These are phyloP conservation scores for Saxispiralis lemnorum DNA, from an alignment of 495 filamentous ascomycete species.

Conservation along the genomic window DNA sequence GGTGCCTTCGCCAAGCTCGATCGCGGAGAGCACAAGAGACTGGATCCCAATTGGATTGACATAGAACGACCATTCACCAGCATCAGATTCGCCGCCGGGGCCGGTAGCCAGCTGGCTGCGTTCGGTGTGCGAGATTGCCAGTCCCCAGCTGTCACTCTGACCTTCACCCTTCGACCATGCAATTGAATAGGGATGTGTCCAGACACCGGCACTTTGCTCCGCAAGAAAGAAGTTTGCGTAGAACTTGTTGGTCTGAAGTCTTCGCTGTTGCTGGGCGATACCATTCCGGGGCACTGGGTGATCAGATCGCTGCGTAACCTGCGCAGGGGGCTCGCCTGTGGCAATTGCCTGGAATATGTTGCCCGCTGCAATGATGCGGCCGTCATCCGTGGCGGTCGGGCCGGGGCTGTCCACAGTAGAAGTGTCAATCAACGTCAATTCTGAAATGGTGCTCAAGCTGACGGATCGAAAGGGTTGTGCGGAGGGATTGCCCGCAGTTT, in stretches of 20 bases:
- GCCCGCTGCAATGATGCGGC: slow-evolving; percentile 9
- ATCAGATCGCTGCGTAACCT: slow-evolving; percentile 19
- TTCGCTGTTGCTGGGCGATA: slow-evolving; percentile 28
- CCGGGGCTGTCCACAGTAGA: slow-evolving; percentile 16
- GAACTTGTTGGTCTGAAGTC: slow-evolving; percentile 77
- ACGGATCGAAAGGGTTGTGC: slow-evolving; percentile 7
- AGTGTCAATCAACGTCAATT: slow-evolving; percentile 10
- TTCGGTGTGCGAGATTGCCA: slow-evolving; percentile 59
- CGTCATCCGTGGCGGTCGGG: slow-evolving; percentile 10
- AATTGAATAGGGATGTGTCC: slow-evolving; percentile 74
- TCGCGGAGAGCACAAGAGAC: slow-evolving; percentile 59
- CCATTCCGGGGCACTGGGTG: slow-evolving; percentile 21
- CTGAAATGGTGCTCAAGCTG: neutral
- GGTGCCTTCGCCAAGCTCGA: slow-evolving; percentile 45
- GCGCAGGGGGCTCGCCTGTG: slow-evolving; percentile 19
- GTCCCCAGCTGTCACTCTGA: slow-evolving; percentile 50
- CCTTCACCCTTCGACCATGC: slow-evolving; percentile 58
- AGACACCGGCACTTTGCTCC: slow-evolving; percentile 48
- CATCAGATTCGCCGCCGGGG: slow-evolving; percentile 33
- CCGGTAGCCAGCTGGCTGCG: slow-evolving; percentile 46
- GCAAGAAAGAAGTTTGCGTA: slow-evolving; percentile 79
- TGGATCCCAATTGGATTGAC: slow-evolving; percentile 70
- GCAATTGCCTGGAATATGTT: slow-evolving; percentile 25
- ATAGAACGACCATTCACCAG: slow-evolving; percentile 36
- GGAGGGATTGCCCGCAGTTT: slow-evolving; percentile 10